These are phyloP conservation scores for Umbellularia californica DNA, from an alignment of 164 flowering plant species.

Conservation along the genomic window DNA sequence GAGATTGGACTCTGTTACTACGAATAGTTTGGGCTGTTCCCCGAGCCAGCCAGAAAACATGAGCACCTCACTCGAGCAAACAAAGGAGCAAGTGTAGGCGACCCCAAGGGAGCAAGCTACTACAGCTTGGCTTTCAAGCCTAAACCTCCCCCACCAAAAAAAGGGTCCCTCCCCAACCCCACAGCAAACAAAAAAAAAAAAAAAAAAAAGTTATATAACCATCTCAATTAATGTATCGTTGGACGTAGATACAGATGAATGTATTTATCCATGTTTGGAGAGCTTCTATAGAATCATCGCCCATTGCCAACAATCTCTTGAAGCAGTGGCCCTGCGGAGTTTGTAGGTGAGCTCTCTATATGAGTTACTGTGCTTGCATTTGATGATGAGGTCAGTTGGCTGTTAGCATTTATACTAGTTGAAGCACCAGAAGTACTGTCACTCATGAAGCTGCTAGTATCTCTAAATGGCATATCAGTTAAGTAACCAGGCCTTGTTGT, in stretches of 20 bases:
- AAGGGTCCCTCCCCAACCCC: neutral
- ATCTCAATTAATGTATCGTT: neutral
- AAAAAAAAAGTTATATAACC: neutral
- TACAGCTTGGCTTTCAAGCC: too few relatives aligned
- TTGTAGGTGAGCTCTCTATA: constrained; percentile 5
- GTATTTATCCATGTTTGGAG: neutral
- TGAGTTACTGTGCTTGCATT: constrained; percentile 5
- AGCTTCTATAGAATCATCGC: neutral
- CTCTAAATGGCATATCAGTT: constrained; percentile 14
- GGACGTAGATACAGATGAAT: neutral
- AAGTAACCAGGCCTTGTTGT: constrained; percentile 30
- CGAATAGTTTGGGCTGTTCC: neutral
- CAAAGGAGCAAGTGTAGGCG: too few relatives aligned
- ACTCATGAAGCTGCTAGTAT: constrained; percentile 14
- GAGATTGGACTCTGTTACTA: constrained; percentile 2
- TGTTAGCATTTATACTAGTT: constrained; percentile 2
- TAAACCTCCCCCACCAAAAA: neutral
- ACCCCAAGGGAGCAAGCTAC: too few relatives aligned
- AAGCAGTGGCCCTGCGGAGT: constrained; percentile 9
- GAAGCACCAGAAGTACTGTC: constrained; percentile 3
- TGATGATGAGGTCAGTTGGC: constrained; percentile 9
- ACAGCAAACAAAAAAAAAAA: too few relatives aligned
- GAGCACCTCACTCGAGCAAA: too few relatives aligned
- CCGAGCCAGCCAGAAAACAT: too few relatives aligned
- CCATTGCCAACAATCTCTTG: constrained; percentile 17